Conservation (phyloP, 768 basidiomycete genomes). For the Kockovaella imperatae region DNA sequence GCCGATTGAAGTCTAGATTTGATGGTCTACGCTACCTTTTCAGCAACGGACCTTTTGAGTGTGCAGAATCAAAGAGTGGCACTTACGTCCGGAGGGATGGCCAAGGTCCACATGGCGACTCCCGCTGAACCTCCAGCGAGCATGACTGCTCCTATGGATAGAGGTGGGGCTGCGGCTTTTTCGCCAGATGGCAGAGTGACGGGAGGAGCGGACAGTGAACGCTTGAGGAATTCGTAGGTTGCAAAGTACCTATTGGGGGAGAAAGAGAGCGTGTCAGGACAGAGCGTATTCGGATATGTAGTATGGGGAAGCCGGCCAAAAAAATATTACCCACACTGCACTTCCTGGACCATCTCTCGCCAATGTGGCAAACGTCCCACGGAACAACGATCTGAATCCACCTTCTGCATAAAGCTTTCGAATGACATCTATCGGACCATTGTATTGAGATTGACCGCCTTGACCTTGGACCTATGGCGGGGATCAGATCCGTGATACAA, state of each 20-base stretch:
- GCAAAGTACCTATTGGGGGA: constrained; percentile 71
- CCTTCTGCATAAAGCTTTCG: constrained; percentile 87
- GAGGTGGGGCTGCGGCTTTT: constrained; percentile 60
- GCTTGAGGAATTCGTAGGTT: constrained; percentile 90
- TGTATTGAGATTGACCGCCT: constrained; percentile 58
- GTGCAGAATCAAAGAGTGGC: not conserved
- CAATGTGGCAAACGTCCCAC: constrained; percentile 87
- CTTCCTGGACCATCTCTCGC: constrained; percentile 93
- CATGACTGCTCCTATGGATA: constrained; percentile 79
- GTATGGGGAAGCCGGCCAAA: constrained; percentile 8
- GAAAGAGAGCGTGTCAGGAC: not conserved
- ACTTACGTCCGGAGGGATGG: constrained; percentile 91
- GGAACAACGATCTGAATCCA: constrained; percentile 80
- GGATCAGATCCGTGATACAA: constrained; percentile 6
- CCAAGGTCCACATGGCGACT: constrained; percentile 95
- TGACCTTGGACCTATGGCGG: constrained; percentile 71
- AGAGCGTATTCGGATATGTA: not conserved
- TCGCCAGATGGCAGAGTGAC: constrained; percentile 17
- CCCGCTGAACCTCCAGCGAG: constrained; percentile 90
- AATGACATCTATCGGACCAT: constrained; percentile 84
- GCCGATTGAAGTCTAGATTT: constrained; percentile 95
- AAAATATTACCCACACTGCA: constrained; percentile 63
- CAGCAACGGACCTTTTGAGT: not conserved
- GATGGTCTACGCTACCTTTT: constrained; percentile 56
- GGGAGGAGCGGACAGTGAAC: constrained; percentile 54